Percentiles rank a stretch among this genome's conserved stretches.
Conservation (phyloP, 257 asterid genomes). For the Scutellaria barbata region DNA sequence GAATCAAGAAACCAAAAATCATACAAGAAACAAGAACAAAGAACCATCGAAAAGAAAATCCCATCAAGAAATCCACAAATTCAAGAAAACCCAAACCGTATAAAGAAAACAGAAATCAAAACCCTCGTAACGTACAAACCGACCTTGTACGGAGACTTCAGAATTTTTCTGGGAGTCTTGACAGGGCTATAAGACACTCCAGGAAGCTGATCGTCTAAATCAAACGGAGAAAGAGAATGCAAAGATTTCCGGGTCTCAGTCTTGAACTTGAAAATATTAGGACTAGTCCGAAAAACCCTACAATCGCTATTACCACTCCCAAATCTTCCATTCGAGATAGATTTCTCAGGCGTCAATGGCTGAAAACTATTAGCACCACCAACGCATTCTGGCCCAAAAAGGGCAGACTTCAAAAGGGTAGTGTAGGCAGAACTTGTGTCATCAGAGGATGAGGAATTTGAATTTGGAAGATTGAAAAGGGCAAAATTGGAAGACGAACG, state of each 20-base stretch:
- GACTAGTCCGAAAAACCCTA: constrained; percentile 43
- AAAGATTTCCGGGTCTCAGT: constrained; percentile 63
- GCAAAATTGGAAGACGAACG: constrained; percentile 84
- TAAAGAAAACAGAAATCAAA: not conserved
- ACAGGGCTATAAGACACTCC: constrained; percentile 72
- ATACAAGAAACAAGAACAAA: not conserved
- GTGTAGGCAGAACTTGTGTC: constrained; percentile 67
- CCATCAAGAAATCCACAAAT: not conserved
- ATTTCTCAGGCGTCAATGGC: constrained; percentile 70
- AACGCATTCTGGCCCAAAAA: constrained; percentile 67
- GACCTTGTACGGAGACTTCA: constrained; percentile 83
- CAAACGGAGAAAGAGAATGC: constrained; percentile 69
- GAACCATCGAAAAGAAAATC: not conserved
- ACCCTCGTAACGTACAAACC: constrained; percentile 8
- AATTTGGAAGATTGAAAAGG: constrained; percentile 66
- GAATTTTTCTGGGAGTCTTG: constrained; percentile 73
- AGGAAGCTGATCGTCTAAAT: constrained; percentile 69
- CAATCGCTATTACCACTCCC: constrained; percentile 36
- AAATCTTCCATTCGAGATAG: constrained; percentile 35
- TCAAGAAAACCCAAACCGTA: not conserved
- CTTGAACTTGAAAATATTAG: constrained; percentile 84
- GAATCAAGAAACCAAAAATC: constrained; percentile 2
- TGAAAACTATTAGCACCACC: constrained; percentile 43
- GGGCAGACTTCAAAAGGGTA: constrained; percentile 68
- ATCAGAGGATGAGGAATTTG: constrained; percentile 47